Evolutionary conservation across 768 basidiomycete species (phyloP), one percentile per base, ranked within the genome.

Genomic region (Rhizopogon rudus): DNA sequence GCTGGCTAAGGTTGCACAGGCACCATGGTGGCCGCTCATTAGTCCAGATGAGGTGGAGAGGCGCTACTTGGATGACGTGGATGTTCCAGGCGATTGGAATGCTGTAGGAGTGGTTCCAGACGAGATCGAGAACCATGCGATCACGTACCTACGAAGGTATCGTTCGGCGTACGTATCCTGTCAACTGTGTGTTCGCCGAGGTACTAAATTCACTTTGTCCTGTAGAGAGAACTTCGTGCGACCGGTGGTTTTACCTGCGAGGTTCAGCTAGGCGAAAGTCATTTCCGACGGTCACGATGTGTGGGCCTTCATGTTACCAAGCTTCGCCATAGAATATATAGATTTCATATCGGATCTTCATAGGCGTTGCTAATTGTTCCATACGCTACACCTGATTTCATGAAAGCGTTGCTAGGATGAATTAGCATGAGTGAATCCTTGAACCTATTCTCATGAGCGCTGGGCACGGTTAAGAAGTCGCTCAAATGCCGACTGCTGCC

Each of bases 31-130:
- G 94, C 94, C 95, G 12, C 80, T 88, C 39, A 77, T 97, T 49
- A 84, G 81, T 67, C 91, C 93, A 1, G 96, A 99, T 68, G 94
- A 97, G 70, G 87, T 99, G 20, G 80, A 82, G 64, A 79, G 97
- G 64, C 82, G 92, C 57, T 97, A 83, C 69, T 82, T 98, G 61
- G 81, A 93, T 72, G 95, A 98, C 70, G 75, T 76, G 39, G 80
- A 84, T 54, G 81, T 76, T 55, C 78, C 75, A 17, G 91, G 91
- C 22, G 87, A 87, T 67, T 98, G 93, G 93, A 84, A 84, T 61
- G 80, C 81, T 44, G 77, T 97, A 57, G 89, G 90, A 22, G 83
- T 98, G 55, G 73, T 73, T 29, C 95, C 95, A 29, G 83, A 89
- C 55, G 85, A 88, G 65, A 81, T 98, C 58, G 95, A 98, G 75